Base-by-base conservation (phyloP, 352 stramenopile genomes). In the Nothophytophthora sp. region DNA sequence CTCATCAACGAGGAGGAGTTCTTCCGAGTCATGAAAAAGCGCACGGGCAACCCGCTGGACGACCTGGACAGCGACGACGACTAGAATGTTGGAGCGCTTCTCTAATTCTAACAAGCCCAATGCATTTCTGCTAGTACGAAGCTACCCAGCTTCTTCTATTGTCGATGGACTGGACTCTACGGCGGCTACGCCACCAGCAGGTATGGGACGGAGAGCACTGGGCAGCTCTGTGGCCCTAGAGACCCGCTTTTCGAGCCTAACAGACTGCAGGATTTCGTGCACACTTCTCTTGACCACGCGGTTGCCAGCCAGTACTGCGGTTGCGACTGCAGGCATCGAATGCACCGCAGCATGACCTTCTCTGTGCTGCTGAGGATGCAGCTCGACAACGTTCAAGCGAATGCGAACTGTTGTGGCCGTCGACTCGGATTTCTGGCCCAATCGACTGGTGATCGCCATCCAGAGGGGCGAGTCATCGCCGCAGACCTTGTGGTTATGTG, bases 1-100 rank as follows among this genome's bases (percentile, higher is more conserved):
- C 92, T 98, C 74, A 98, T 99, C 73, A 97, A 92, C 67, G 76
- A 95, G 41, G 92, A 98, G 40, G 96, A 99, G 60, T 99, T 98
- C 64, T 90, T 97, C 55, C 74, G 78, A 43, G 98, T 99, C 70
- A 98, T 99, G 94, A 98, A 94, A 52, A 98, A 98, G 78, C 80
- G 89, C 8, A 90, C 86, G 10, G 88, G 95, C 2, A 94, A 96
- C 45, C 88, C 88, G 5, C 64, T 96, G 5, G 87, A 96, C 49
- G 88, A 96, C 52, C 56, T 96, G 13, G 78, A 88, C 34, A 90
- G 76, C 32, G 87, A 96, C 56, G 85, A 96, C 28, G 87, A 96
- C 44, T 88, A 37, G 73, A 7, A 6, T 20, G 6, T 16, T 20
- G 23, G 47, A 15, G 16, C 5, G 5, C 10, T 13, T 10, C 4